Conservation (phyloP, 2,329 filamentous ascomycete genomes). For the Anisogramma anomala region DNA sequence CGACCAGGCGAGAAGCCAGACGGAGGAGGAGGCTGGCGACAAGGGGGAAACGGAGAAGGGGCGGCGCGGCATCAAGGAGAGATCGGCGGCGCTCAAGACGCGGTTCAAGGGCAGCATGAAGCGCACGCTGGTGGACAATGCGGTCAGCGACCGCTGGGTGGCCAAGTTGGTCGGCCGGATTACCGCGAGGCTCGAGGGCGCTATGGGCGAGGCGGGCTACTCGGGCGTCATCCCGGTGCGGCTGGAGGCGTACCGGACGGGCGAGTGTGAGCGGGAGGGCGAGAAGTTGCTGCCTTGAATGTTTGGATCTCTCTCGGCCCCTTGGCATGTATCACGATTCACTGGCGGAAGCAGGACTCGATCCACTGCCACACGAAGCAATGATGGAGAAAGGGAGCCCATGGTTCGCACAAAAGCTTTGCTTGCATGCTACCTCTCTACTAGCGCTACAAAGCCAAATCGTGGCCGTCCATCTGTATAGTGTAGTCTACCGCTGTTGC, state of each 20-base stretch:
- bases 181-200: background rate
- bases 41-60: background rate
- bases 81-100: background rate
- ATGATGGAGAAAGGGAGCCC: no score
- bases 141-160: background rate
- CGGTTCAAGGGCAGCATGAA: background rate
- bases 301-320: no score
- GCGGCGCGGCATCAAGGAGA: background rate
- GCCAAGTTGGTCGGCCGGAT: background rate
- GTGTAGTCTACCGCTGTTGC: no score
- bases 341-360: no score
- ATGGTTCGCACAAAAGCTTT: no score
- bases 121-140: background rate
- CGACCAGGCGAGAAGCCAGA: no score
- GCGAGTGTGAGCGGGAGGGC: background rate
- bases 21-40: background rate
- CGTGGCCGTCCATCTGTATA: no score
- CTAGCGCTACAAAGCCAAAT: no score
- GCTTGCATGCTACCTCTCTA: no score
- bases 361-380: no score
- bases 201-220: background rate
- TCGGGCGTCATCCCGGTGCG: background rate
- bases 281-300: background rate
- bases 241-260: background rate
- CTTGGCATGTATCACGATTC: no score